These are phyloP conservation scores for Blastocystis sp. DNA, from an alignment of 352 stramenopile genomes.

Conservation along the genomic window DNA sequence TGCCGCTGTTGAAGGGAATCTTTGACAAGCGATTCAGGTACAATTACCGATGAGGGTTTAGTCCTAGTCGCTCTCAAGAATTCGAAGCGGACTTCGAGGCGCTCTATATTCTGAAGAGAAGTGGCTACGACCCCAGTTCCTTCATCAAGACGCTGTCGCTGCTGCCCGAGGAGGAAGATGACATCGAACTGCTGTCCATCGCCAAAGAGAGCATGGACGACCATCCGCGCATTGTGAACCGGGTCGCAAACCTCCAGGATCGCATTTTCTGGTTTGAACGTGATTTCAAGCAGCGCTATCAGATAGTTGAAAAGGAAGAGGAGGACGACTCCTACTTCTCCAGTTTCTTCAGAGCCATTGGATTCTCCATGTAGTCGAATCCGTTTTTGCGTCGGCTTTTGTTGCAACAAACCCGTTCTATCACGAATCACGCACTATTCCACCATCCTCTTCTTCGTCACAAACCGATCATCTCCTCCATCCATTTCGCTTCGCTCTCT, in stretches of 20 bases:
- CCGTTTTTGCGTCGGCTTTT: neutral
- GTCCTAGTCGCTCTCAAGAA: constrained; percentile 8
- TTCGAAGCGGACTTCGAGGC: constrained; percentile 29
- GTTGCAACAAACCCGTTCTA: neutral
- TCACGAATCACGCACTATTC: constrained; percentile 10
- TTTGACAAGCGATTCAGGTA: neutral
- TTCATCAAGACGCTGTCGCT: neutral
- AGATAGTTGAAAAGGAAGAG: neutral
- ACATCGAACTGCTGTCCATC: neutral
- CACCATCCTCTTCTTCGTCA: constrained; percentile 61
- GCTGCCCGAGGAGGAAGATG: constrained; percentile 4
- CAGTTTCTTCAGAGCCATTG: neutral
- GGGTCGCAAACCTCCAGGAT: constrained; percentile 24
- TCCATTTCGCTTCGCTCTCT: constrained; percentile 35
- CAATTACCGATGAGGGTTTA: neutral
- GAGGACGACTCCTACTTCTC: neutral
- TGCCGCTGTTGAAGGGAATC: neutral
- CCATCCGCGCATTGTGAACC: constrained; percentile 22
- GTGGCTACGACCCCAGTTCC: constrained; percentile 6
- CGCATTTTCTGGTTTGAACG: constrained; percentile 21
- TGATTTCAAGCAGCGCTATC: constrained; percentile 16
- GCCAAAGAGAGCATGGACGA: neutral
- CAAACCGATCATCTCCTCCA: constrained; percentile 26
- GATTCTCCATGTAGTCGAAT: neutral
- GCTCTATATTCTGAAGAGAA: constrained; percentile 27